phyloP scores from a whole-genome alignment of 2,329 filamentous ascomycete species.

The Colletotrichum lindemuthianum region DNA sequence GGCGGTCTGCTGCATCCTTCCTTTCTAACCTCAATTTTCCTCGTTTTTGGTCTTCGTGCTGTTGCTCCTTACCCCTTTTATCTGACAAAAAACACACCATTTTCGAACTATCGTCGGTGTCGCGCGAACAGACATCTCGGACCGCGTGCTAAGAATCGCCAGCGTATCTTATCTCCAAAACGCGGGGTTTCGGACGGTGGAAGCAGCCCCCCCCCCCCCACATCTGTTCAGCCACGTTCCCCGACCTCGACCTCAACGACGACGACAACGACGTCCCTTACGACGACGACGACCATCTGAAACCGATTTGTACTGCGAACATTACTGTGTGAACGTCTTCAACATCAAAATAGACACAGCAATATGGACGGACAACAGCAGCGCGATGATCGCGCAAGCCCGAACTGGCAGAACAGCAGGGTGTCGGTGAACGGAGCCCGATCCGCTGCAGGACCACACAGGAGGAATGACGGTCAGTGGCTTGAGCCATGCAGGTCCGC shows the following conservation, averaged over 20 bases:
- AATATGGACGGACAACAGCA: constrained; percentile 34
- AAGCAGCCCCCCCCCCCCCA: constrained; percentile 26
- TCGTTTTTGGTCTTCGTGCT: background rate
- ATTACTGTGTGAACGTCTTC: constrained; percentile 6
- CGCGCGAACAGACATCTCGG: constrained; percentile 34
- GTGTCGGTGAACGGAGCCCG: constrained; percentile 28
- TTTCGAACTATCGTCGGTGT: constrained; percentile 22
- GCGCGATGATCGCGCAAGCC: constrained; percentile 38
- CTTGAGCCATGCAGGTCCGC: constrained; percentile 36
- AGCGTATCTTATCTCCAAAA: constrained; percentile 35
- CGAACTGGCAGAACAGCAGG: constrained; percentile 40
- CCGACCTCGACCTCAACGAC: constrained; percentile 9
- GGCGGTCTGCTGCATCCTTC: constrained; percentile 28
- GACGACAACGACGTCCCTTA: constrained; percentile 14
- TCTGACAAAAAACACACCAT: background rate
- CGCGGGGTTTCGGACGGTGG: constrained; percentile 35
- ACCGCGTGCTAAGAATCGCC: constrained; percentile 29
- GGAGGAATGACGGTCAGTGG: constrained; percentile 37
- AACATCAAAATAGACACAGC: constrained; percentile 2
- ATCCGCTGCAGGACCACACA: constrained; percentile 30
- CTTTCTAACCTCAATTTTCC: constrained; percentile 6
- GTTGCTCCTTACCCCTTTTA: background rate
- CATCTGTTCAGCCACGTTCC: constrained; percentile 25
- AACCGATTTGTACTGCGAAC: background rate
- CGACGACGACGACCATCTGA: constrained; percentile 4